Conservation (phyloP, 2,329 filamentous ascomycete species). For the Alternaria sp. region DNA sequence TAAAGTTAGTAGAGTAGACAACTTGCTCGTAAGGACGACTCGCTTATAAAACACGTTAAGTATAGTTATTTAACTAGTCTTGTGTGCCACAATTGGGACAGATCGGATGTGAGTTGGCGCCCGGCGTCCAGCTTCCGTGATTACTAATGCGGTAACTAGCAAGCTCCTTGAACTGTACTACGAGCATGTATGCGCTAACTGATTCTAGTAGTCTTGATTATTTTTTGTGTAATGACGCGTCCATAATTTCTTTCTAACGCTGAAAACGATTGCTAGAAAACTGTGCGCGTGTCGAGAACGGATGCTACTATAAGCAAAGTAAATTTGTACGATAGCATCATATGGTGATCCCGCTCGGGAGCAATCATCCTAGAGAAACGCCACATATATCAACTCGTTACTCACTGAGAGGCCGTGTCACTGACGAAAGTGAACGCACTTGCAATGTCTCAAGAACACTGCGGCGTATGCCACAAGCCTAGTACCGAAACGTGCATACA, state of each 20-base stretch:
- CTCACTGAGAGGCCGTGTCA: neutral
- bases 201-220: neutral
- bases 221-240: neutral
- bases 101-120: constrained; percentile 12
- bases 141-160: neutral
- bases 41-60: no score
- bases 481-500: neutral
- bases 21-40: no score
- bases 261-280: neutral
- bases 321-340: neutral
- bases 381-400: neutral
- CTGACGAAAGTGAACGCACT: neutral
- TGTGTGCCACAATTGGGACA: neutral
- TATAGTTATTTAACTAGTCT: neutral
- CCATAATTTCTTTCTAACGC: neutral
- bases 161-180: neutral
- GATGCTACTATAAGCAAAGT: neutral
- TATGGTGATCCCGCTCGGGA: neutral
- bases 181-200: neutral
- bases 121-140: constrained; percentile 16
- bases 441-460: neutral
- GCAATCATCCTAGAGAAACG: neutral
- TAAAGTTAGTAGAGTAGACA: no score
- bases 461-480: neutral
- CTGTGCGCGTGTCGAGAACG: neutral